Evolutionary conservation across 179 eudicot genomes (phyloP).

Genomic region (Camellia oleifera): DNA sequence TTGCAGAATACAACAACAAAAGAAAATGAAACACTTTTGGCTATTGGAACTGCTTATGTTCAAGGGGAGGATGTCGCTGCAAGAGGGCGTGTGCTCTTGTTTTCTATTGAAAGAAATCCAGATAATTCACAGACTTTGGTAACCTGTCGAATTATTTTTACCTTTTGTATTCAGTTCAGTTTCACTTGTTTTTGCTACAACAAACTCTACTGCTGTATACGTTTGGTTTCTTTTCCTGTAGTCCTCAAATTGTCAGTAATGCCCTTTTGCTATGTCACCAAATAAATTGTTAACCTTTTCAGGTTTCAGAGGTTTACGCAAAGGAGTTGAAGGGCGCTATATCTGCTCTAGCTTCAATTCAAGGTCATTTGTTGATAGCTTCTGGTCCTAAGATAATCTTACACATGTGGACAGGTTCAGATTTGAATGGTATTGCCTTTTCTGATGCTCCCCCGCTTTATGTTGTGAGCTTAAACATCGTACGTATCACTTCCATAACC

Average conservation of each 20-base stretch:
- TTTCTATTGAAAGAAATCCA: constrained; percentile 61
- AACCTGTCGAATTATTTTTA: constrained; percentile 11
- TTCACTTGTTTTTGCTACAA: background rate
- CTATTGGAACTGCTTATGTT: constrained; percentile 94
- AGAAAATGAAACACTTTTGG: constrained; percentile 92
- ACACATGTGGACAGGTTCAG: constrained; percentile 95
- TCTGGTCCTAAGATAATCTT: constrained; percentile 97
- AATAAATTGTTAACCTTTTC: constrained; percentile 14
- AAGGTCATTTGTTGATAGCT: constrained; percentile 91
- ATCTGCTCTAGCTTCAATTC: constrained; percentile 95
- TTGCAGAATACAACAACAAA: constrained; percentile 78
- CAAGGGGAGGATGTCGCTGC: constrained; percentile 99
- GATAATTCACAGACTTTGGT: constrained; percentile 75
- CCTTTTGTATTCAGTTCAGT: background rate
- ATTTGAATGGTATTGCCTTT: constrained; percentile 91
- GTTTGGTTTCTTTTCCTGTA: background rate
- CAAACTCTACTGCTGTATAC: background rate
- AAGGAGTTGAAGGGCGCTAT: constrained; percentile 98
- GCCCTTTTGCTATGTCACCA: background rate
- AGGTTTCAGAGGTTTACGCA: constrained; percentile 83
- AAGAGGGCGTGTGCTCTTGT: constrained; percentile 94
- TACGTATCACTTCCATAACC: constrained; percentile 35
- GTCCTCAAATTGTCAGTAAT: constrained; percentile 4
- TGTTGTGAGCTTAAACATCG: constrained; percentile 98
- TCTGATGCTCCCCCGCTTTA: constrained; percentile 90